These are phyloP conservation scores for Zanthoxylum bungeanum DNA, from an alignment of 345 rosid genomes.

Conservation along the genomic window DNA sequence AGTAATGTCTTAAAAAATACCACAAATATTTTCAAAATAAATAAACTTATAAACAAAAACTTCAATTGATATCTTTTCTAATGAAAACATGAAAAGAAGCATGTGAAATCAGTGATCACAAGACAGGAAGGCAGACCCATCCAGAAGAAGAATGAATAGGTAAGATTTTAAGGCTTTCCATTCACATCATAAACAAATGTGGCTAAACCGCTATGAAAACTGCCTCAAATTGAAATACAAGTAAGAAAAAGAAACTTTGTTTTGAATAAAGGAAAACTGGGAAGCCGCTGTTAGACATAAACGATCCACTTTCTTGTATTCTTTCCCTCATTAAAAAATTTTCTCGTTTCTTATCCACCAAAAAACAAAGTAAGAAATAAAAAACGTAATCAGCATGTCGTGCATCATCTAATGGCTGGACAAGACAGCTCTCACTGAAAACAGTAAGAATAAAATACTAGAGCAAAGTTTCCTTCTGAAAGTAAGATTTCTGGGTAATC, in stretches of 20 bases:
- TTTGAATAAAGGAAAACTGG: background rate
- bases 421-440: background rate
- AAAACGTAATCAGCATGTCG: conserved; percentile 1
- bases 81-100: background rate
- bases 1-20: background rate
- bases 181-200: background rate
- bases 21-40: background rate
- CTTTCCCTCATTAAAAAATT: background rate
- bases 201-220: background rate
- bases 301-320: background rate
- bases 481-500: background rate
- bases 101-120: background rate
- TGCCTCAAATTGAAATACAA: background rate
- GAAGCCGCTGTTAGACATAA: background rate
- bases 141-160: background rate
- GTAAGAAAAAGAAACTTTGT: too few relatives aligned
- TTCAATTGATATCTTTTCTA: background rate
- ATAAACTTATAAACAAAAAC: background rate
- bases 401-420: background rate
- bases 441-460: background rate
- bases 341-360: background rate
- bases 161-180: background rate
- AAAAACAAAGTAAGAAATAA: background rate
- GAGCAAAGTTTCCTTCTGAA: background rate
- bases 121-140: background rate